Percentiles rank a stretch among this genome's conserved stretches.
phyloP scores from a whole-genome alignment of 2,329 filamentous ascomycete species.

The Fusarium xylarioides region DNA sequence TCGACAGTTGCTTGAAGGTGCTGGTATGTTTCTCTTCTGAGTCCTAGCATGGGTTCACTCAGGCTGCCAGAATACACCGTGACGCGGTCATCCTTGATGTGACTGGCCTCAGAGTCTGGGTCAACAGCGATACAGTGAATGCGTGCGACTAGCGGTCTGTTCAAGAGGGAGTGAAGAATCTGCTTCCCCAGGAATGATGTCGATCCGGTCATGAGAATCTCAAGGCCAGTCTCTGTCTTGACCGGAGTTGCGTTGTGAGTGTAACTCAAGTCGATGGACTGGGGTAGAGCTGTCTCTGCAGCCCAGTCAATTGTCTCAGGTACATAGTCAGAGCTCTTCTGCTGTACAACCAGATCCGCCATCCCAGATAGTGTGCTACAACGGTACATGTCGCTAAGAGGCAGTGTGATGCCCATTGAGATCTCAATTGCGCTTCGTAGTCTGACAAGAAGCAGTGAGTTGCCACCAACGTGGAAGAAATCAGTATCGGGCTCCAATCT shows the following conservation, averaged over 20 bases:
- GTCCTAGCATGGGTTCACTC: neutral
- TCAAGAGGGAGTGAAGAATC: neutral
- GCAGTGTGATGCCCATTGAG: neutral
- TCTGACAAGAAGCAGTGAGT: neutral
- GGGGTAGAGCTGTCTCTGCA: neutral
- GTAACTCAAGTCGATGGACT: neutral
- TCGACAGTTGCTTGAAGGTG: neutral
- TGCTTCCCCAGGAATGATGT: neutral
- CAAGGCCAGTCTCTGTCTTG: neutral
- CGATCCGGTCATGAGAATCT: neutral
- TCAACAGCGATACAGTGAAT: neutral
- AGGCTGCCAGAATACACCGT: neutral
- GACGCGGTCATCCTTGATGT: neutral
- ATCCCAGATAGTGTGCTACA: neutral
- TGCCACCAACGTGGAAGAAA: neutral
- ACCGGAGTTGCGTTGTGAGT: rapidly evolving
- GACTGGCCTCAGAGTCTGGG: neutral
- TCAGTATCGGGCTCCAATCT: neutral
- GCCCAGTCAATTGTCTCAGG: neutral
- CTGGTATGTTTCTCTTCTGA: neutral
- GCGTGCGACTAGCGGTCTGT: neutral
- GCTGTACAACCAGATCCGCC: neutral
- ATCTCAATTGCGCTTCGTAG: neutral
- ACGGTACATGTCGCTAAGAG: neutral
- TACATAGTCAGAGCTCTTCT: neutral